A percentile compares a stretch with the other conserved stretches of the same genome.
phyloP scores from a whole-genome alignment of 1,284 basidiomycete species.

The Golubevia pallescens region DNA sequence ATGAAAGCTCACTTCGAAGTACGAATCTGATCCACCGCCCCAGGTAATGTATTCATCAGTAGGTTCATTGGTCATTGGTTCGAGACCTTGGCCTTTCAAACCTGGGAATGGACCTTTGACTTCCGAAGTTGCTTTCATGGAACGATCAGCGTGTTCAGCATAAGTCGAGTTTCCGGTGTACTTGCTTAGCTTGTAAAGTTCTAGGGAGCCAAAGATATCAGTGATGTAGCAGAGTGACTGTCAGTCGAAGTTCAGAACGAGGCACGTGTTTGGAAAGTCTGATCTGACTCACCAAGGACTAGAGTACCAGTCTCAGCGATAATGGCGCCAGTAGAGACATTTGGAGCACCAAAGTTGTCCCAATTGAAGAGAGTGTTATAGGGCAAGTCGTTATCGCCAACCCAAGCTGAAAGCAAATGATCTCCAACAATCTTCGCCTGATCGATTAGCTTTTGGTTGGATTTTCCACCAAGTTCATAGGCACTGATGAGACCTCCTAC shows the following conservation, averaged over 20 bases:
- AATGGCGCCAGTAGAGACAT: slow-evolving; percentile 18
- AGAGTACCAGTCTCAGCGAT: slow-evolving; percentile 48
- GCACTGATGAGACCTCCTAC: slow-evolving; percentile 45
- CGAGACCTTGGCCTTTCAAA: slow-evolving; percentile 19
- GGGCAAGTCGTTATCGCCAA: slow-evolving; percentile 35
- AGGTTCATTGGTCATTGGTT: slow-evolving; percentile 16
- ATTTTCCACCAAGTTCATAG: slow-evolving; percentile 46
- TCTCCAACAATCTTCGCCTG: slow-evolving; percentile 28
- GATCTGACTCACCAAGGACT: slow-evolving; percentile 8
- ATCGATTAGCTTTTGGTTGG: slow-evolving; percentile 30
- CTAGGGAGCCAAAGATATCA: slow-evolving; percentile 15
- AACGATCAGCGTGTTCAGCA: slow-evolving; percentile 19
- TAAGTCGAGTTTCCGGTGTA: slow-evolving; percentile 40
- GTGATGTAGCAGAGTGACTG: neutral
- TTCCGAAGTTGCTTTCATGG: slow-evolving; percentile 23
- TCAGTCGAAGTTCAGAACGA: neutral
- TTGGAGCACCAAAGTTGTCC: slow-evolving; percentile 21
- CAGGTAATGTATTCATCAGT: slow-evolving; percentile 40
- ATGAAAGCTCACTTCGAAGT: slow-evolving; percentile 26
- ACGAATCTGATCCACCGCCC: slow-evolving; percentile 50
- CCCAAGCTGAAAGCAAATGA: slow-evolving; percentile 26
- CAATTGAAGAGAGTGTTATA: slow-evolving; percentile 39
- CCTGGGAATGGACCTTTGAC: slow-evolving; percentile 28
- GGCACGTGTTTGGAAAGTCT: neutral
- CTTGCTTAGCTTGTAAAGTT: slow-evolving; percentile 40